Evolutionary conservation across 192 early-diverging fungal genomes (phyloP).

Genomic region (Glomus cerebriforme): DNA sequence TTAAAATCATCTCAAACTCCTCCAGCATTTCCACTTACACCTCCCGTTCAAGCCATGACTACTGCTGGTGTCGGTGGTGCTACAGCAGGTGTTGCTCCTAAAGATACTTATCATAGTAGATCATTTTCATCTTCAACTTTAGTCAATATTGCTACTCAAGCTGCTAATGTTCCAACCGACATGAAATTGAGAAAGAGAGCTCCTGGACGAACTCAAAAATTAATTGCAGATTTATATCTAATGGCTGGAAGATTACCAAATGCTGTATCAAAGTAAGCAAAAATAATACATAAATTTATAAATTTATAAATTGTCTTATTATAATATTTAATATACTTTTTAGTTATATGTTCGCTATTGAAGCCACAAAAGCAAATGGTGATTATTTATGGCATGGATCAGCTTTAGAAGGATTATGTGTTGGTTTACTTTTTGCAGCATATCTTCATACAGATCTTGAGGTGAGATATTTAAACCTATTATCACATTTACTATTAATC

Average conservation of each 20-base stretch:
- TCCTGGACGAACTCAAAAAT: slow-evolving; percentile 69
- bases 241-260: slow-evolving; percentile 71
- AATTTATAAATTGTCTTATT: neutral
- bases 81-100: slow-evolving; percentile 20
- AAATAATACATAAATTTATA: neutral
- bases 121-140: slow-evolving; percentile 44
- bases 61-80: slow-evolving; percentile 37
- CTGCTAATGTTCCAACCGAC: slow-evolving; percentile 38
- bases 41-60: slow-evolving; percentile 50
- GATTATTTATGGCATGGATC: slow-evolving; percentile 80
- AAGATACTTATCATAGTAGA: slow-evolving; percentile 38
- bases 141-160: slow-evolving; percentile 18
- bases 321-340: neutral
- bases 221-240: slow-evolving; percentile 74
- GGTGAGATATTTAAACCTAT: slow-evolving; percentile 40
- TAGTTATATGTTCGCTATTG: slow-evolving; percentile 69
- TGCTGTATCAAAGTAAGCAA: slow-evolving; percentile 61
- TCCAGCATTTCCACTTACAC: slow-evolving; percentile 38
- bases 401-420: slow-evolving; percentile 69
- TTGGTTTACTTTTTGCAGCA: slow-evolving; percentile 60
- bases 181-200: slow-evolving; percentile 60
- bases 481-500: neutral
- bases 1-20: slow-evolving; percentile 33
- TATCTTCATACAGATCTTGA: slow-evolving; percentile 63
- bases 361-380: slow-evolving; percentile 60